Evolutionary conservation across 306 rosid genomes (phyloP), one percentile per base, ranked within the genome.

Genomic region (Glycyrrhiza uralensis): DNA sequence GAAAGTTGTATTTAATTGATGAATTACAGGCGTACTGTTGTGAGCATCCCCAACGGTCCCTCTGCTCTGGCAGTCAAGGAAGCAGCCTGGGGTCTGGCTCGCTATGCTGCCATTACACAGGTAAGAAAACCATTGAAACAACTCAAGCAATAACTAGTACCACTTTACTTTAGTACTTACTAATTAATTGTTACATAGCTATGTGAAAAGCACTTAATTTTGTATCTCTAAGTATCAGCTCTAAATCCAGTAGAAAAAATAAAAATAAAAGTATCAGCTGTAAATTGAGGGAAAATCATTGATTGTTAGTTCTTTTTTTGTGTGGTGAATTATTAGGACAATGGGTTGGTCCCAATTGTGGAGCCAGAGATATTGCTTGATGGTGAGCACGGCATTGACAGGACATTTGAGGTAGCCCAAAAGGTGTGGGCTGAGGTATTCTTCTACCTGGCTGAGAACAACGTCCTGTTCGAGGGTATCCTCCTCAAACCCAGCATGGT

Each of bases 401-500:
- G 98, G 85, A 91, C 87, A 11, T 89, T 86, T 2, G 97, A 93
- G 66, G 98, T 93, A 2, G 94, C 97, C 3, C 79, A 62, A 67
- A 81, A 87, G 81, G 98, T 93, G 9, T 93, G 97, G 98, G 91
- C 98, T 47, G 98, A 93, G 80, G 97, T 91, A 10, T 91, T 93
- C 89, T 91, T 71, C 87, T 91, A 89, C 87, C 91, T 93, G 0
- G 96, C 97, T 10, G 89, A 93, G 72, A 93, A 93, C 92, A 93
- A 91, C 60, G 98, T 87, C 33, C 24, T 79, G 74, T 86, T 89
- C 19, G 96, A 94, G 85, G 98, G 98, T 58, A 91, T 94, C 72
- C 98, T 94, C 78, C 89, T 94, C 65, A 94, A 94, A 84, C 98
- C 98, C 18, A 94, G 98, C 71, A 94, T 94, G 98, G 98, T 94